Evolutionary conservation across 345 rosid genomes (phyloP), one percentile per base, ranked within the genome.

Genomic region (Sonneratia alba): DNA sequence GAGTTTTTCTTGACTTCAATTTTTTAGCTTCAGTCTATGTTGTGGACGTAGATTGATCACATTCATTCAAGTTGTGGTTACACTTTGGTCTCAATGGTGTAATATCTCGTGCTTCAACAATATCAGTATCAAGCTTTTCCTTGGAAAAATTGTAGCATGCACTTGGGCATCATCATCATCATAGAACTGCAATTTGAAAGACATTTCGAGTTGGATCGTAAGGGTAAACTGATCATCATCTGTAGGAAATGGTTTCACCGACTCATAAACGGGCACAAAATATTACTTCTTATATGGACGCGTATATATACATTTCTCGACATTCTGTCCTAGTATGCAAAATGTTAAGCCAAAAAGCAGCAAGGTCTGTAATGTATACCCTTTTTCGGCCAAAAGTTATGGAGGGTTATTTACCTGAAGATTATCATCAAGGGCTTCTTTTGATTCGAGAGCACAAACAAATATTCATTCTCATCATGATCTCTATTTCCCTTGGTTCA

Each of bases 11-110:
- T 34, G 18, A 15, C 9, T 57, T n/a, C 10, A 57, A n/a, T 5
- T 57, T 21, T 21, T 61, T 62, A 27, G 66, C 37, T 62, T 27
- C 66, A 62, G 38, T 62, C 66, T 62, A 62, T 62, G 37, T 62
- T 62, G 37, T 62, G 66, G 38, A 62, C 38, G 4, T 62, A 34
- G 66, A 62, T 62, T 32, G 66, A 62, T 62, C 66, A 27, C 66
- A 62, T 62, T 62, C 66, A 62, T 62, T 34, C 66, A 62, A 13
- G 59, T 53, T 4, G 27, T 34, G 66, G 66, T 7, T 62, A 7
- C 36, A 10, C 9, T 62, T 12, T 27, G 66, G 4, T 62, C 18
- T 34, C 38, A 12, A 6, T 24, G 36, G 36, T 27, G 66, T 34
- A 62, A 12, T 14, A 11, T 34, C 66, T 57, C 63, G 14, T 4